phyloP scores from a whole-genome alignment of 2,329 filamentous ascomycete genomes.

The Alternaria burnsii region DNA sequence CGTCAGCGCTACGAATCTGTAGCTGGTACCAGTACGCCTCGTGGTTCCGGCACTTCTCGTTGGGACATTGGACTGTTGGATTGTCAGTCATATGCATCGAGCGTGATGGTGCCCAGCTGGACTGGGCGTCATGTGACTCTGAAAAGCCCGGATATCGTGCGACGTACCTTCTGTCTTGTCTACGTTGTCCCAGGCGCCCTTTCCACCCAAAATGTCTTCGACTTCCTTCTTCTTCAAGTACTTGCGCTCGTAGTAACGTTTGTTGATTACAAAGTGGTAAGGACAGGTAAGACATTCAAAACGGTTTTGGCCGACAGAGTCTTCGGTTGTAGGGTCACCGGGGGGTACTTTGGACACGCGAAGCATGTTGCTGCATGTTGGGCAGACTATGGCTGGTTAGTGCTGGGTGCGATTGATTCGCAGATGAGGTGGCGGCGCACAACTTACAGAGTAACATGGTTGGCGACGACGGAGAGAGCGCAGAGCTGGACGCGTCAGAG shows the following conservation, averaged over 20 bases:
- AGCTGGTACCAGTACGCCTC: slow-evolving; percentile 95
- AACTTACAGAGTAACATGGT: slow-evolving; percentile 72
- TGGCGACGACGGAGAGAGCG: slow-evolving; percentile 13
- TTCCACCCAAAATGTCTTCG: slow-evolving; percentile 89
- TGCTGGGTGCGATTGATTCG: not conserved
- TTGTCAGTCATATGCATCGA: slow-evolving; percentile 4
- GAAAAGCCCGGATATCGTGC: too few relatives aligned
- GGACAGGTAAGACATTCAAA: slow-evolving; percentile 97
- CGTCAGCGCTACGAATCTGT: slow-evolving; percentile 96
- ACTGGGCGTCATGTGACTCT: not conserved
- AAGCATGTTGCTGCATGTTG: slow-evolving; percentile 83
- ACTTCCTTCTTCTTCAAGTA: slow-evolving; percentile 83
- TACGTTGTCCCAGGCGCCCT: slow-evolving; percentile 89
- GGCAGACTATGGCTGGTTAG: slow-evolving; percentile 67
- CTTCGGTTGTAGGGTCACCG: slow-evolving; percentile 49
- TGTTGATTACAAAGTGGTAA: slow-evolving; percentile 84
- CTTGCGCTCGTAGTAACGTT: slow-evolving; percentile 82
- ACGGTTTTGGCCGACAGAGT: slow-evolving; percentile 68
- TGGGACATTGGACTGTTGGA: slow-evolving; percentile 76
- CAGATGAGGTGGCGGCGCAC: not conserved
- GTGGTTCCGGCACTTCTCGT: slow-evolving; percentile 79
- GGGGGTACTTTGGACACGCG: slow-evolving; percentile 67
- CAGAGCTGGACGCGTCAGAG: slow-evolving; percentile 1
- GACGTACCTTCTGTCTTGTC: slow-evolving; percentile 73
- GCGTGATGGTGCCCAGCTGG: not conserved